Conservation (phyloP, 1,139 yeast genomes). For the Yamadazyma membranifaciens region DNA sequence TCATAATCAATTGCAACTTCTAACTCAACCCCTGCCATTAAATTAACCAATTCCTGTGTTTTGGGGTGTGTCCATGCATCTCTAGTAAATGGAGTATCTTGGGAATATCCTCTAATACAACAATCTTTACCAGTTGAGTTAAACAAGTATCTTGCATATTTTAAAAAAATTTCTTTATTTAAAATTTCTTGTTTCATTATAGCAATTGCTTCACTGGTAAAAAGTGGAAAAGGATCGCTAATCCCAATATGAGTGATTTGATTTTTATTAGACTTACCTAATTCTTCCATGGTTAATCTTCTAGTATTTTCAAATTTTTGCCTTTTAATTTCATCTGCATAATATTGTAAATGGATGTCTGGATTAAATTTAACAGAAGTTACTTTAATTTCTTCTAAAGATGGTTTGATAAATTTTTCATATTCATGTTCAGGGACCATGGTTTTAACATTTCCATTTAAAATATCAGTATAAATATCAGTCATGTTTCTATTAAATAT, state of each 20-base stretch:
- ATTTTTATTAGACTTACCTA: conserved; percentile 34
- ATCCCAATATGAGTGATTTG: conserved; percentile 53
- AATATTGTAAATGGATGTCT: conserved; percentile 39
- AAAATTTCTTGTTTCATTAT: conserved; percentile 55
- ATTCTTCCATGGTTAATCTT: conserved; percentile 47
- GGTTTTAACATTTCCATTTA: conserved; percentile 2
- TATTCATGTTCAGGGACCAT: conserved; percentile 10
- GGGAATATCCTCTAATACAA: conserved; percentile 48
- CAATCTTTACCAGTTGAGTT: conserved; percentile 45
- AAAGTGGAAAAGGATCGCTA: conserved; percentile 55
- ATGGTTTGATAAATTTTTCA: conserved; percentile 1
- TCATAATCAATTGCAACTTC: conserved; percentile 54
- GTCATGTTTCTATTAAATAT: too few species aligned
- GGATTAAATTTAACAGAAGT: conserved; percentile 36
- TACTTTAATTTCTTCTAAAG: background rate
- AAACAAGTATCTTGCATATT: conserved; percentile 40
- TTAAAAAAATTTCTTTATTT: conserved; percentile 39
- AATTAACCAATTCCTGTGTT: conserved; percentile 46
- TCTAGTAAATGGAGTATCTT: conserved; percentile 43
- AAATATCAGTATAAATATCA: conserved; percentile 2
- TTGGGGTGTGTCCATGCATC: conserved; percentile 59
- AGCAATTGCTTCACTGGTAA: conserved; percentile 54
- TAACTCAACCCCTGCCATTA: conserved; percentile 56
- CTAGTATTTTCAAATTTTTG: conserved; percentile 32
- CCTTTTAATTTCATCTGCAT: conserved; percentile 25